Percentiles rank a stretch among this genome's conserved stretches.
These are phyloP conservation scores for Cadophora malorum DNA, from an alignment of 2,329 filamentous ascomycete species.

Conservation along the genomic window DNA sequence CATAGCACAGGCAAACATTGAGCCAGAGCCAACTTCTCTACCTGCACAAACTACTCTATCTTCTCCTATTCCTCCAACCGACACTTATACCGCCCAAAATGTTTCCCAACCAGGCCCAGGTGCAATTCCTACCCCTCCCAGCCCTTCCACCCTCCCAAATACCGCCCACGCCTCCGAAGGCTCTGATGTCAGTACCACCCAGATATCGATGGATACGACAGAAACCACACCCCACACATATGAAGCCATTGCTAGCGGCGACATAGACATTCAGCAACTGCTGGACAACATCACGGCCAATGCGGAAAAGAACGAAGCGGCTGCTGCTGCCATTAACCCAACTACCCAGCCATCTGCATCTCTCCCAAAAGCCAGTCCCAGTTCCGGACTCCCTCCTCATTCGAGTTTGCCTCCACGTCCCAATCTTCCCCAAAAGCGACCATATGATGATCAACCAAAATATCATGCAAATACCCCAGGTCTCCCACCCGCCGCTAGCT, in stretches of 20 bases:
- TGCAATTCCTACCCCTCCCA: conserved; percentile 30
- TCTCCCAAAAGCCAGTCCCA: conserved; percentile 35
- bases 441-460: conserved; percentile 43
- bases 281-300: conserved; percentile 48
- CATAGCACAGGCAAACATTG: conserved; percentile 42
- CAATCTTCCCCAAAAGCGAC: conserved; percentile 41
- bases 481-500: conserved; percentile 37
- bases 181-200: conserved; percentile 33
- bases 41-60: conserved; percentile 35
- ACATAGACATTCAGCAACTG: conserved; percentile 47
- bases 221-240: conserved; percentile 35
- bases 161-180: conserved; percentile 14
- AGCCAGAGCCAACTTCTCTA: conserved; percentile 39
- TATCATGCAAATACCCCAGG: conserved; percentile 42
- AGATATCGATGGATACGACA: conserved; percentile 32
- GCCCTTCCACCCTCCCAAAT: conserved; percentile 19
- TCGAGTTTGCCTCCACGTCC: conserved; percentile 47
- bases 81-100: conserved; percentile 21
- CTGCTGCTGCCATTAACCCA: conserved; percentile 32
- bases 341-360: conserved; percentile 36
- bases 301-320: conserved; percentile 44
- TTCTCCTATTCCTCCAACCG: conserved; percentile 27
- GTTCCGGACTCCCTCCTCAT: conserved; percentile 43
- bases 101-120: conserved; percentile 31
- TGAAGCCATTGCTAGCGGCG: conserved; percentile 43